Evolutionary conservation across 805 yeast species (phyloP).

Genomic region (Starmera dryadoides): DNA sequence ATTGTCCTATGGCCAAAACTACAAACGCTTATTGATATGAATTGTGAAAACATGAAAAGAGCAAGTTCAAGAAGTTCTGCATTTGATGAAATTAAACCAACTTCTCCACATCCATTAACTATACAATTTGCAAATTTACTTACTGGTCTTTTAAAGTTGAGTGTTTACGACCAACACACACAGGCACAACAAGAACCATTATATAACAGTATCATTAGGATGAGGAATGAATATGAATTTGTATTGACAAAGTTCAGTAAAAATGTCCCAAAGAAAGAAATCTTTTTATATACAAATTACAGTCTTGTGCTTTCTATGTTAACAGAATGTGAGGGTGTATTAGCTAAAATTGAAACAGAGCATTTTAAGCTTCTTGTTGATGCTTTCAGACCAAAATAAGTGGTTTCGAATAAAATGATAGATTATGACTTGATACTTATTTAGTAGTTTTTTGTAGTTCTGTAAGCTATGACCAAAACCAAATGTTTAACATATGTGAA

Average conservation of each 20-base stretch:
- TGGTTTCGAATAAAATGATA: no score
- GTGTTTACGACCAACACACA: conserved; percentile 24
- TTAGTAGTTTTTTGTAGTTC: no score
- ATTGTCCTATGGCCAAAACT: conserved; percentile 82
- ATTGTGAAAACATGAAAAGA: conserved; percentile 62
- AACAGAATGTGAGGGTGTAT: conserved; percentile 31
- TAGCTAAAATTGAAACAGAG: conserved; percentile 33
- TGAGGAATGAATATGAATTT: conserved; percentile 76
- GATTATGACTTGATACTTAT: no score
- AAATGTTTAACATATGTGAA: no score
- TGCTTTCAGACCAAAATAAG: conserved; percentile 26
- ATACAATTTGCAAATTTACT: conserved; percentile 73
- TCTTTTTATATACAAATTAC: conserved; percentile 57
- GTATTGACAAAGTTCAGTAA: conserved; percentile 62
- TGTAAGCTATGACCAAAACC: no score
- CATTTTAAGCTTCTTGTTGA: conserved; percentile 38
- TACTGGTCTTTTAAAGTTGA: conserved; percentile 60
- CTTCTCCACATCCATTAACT: conserved; percentile 56
- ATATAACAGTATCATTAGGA: conserved; percentile 55
- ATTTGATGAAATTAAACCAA: conserved; percentile 22
- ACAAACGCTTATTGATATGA: conserved; percentile 66
- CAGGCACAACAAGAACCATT: conserved; percentile 57
- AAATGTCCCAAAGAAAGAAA: conserved; percentile 49
- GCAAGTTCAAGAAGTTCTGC: conserved; percentile 26
- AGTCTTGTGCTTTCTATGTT: conserved; percentile 19